phyloP scores from a whole-genome alignment of 2,329 filamentous ascomycete genomes.

The Furcasterigmium sp. region DNA sequence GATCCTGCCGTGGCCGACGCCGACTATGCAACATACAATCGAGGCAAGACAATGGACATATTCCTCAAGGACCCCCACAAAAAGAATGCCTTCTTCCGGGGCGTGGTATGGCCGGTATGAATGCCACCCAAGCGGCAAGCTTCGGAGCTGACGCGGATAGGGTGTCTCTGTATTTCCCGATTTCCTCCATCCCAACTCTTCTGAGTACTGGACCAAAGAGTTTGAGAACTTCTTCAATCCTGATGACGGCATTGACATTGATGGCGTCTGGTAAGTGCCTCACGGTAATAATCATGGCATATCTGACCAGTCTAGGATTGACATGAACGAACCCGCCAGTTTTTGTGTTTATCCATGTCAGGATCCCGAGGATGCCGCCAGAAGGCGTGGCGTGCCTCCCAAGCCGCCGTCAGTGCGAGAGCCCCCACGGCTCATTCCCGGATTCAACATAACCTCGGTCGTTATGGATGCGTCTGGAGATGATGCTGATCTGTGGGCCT shows the following conservation, averaged over 20 bases:
- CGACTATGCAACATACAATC: constrained; percentile 54
- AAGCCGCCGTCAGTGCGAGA: constrained; percentile 56
- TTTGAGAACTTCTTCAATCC: constrained; percentile 60
- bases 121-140: not conserved
- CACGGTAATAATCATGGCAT: no score
- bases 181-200: constrained; percentile 64
- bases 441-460: constrained; percentile 20
- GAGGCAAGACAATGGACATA: constrained; percentile 33
- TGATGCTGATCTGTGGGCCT: not conserved
- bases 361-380: constrained; percentile 27
- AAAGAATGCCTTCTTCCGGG: constrained; percentile 33
- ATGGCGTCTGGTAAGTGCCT: constrained; percentile 63
- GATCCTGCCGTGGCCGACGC: constrained; percentile 62
- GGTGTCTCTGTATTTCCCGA: constrained; percentile 68
- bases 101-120: constrained; percentile 64
- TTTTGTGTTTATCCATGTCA: constrained; percentile 45
- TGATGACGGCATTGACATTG: constrained; percentile 63
- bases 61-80: constrained; percentile 41
- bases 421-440: constrained; percentile 59
- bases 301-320: constrained; percentile 15
- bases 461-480: not conserved
- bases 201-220: constrained; percentile 64
- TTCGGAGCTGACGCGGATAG: not conserved
- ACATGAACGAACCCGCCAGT: constrained; percentile 54
- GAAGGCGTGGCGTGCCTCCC: constrained; percentile 45